Conservation (phyloP, 257 asterid genomes). For the Nicotiana benthamiana region DNA sequence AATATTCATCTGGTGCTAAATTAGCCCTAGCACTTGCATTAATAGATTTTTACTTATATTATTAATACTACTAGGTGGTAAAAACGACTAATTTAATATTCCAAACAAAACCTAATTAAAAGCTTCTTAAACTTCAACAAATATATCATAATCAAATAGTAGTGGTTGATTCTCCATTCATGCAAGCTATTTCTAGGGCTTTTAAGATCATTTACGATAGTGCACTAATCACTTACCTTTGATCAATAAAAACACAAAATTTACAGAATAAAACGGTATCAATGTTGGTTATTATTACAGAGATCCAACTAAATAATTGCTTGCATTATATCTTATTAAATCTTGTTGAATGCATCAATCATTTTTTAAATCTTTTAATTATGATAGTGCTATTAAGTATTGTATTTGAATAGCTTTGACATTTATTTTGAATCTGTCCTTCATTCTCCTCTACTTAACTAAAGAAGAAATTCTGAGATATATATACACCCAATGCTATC, state of each 20-base stretch:
- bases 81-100: not conserved
- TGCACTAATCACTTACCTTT: not conserved
- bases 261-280: slow-evolving; percentile 7
- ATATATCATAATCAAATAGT: not conserved
- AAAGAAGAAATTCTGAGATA: not conserved
- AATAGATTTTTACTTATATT: not conserved
- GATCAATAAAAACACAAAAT: slow-evolving; percentile 6
- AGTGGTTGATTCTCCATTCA: not conserved
- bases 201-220: not conserved
- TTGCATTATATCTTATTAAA: not conserved
- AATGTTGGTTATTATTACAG: slow-evolving; percentile 2
- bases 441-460: not conserved
- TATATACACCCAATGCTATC: no score
- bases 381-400: not conserved
- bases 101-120: not conserved
- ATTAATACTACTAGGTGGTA: not conserved
- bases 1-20: not conserved
- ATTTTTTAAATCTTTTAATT: not conserved
- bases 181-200: not conserved
- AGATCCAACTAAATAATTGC: not conserved
- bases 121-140: not conserved
- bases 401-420: not conserved
- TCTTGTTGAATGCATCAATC: slow-evolving; percentile 3
- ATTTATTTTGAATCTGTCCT: not conserved
- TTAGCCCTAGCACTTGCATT: not conserved